phyloP scores from a whole-genome alignment of 495 filamentous ascomycete species.

The Lophiostoma macrostomum region DNA sequence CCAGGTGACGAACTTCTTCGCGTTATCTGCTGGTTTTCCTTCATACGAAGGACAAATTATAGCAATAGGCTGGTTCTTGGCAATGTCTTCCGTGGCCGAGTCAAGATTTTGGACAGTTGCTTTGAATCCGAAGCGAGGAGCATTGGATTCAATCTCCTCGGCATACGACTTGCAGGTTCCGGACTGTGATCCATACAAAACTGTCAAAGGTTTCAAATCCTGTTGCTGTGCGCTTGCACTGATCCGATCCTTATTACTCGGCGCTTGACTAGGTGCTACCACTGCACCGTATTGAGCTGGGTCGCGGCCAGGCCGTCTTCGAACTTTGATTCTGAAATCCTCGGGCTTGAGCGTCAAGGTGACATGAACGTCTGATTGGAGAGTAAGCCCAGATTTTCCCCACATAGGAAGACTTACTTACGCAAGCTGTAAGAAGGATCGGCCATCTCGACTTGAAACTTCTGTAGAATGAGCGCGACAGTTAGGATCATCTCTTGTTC shows the following conservation, averaged over 20 bases:
- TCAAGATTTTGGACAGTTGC: slow-evolving; percentile 7
- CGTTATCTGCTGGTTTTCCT: slow-evolving; percentile 24
- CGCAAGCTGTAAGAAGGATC: slow-evolving; percentile 21
- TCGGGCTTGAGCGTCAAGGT: slow-evolving; percentile 25
- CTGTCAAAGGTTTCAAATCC: slow-evolving; percentile 7
- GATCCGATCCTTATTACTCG: background rate
- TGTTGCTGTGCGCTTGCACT: background rate
- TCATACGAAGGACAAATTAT: slow-evolving; percentile 21
- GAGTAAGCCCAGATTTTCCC: background rate
- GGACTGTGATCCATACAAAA: slow-evolving; percentile 17
- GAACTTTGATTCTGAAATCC: slow-evolving; percentile 22
- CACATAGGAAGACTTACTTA: background rate
- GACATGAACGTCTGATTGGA: background rate
- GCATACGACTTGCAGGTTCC: slow-evolving; percentile 24
- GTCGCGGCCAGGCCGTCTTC: slow-evolving; percentile 7
- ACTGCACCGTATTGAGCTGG: background rate
- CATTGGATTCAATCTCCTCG: slow-evolving; percentile 12
- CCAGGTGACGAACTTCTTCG: slow-evolving; percentile 22
- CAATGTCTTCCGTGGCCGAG: slow-evolving; percentile 4
- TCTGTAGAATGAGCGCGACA: slow-evolving; percentile 18
- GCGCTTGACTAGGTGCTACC: background rate
- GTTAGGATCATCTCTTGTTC: slow-evolving; percentile 14
- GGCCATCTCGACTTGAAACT: slow-evolving; percentile 20
- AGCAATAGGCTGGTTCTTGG: slow-evolving; percentile 16
- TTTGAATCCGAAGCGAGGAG: slow-evolving; percentile 12